Evolutionary conservation across 2,329 filamentous ascomycete species (phyloP).

Genomic region (Aspergillus texensis): DNA sequence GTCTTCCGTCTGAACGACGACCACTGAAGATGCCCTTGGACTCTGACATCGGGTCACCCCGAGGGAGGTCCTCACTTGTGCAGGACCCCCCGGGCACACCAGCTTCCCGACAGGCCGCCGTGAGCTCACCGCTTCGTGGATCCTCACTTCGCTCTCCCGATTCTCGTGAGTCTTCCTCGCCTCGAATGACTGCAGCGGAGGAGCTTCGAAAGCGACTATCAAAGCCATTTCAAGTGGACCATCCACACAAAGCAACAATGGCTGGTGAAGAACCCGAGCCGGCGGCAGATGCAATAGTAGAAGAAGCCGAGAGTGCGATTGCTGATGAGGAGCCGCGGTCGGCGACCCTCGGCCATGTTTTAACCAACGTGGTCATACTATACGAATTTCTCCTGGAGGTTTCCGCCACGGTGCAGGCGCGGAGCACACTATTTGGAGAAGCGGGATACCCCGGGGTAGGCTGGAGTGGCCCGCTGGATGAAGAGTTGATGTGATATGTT

Average conservation of each 20-base stretch:
- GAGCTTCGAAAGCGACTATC: constrained; percentile 38
- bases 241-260: constrained; percentile 1
- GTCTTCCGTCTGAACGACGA: constrained; percentile 21
- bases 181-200: constrained; percentile 31
- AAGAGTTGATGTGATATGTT: neutral
- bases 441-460: constrained; percentile 57
- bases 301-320: constrained; percentile 19
- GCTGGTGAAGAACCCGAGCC: neutral
- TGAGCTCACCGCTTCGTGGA: constrained; percentile 29
- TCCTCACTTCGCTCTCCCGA: constrained; percentile 22
- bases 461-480: neutral
- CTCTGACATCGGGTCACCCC: constrained; percentile 24
- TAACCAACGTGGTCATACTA: constrained; percentile 78
- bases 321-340: constrained; percentile 42
- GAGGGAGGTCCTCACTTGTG: constrained; percentile 27
- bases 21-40: constrained; percentile 10
- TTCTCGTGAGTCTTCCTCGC: constrained; percentile 29
- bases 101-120: constrained; percentile 20
- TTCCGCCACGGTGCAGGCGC: constrained; percentile 72
- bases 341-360: constrained; percentile 73
- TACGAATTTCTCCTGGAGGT: constrained; percentile 81
- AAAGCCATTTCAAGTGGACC: constrained; percentile 31
- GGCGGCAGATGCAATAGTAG: constrained; percentile 2
- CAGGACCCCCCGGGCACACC: constrained; percentile 18
- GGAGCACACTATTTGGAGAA: constrained; percentile 76